Conservation (phyloP, 2,329 filamentous ascomycete species). For the Apiospora arundinis region DNA sequence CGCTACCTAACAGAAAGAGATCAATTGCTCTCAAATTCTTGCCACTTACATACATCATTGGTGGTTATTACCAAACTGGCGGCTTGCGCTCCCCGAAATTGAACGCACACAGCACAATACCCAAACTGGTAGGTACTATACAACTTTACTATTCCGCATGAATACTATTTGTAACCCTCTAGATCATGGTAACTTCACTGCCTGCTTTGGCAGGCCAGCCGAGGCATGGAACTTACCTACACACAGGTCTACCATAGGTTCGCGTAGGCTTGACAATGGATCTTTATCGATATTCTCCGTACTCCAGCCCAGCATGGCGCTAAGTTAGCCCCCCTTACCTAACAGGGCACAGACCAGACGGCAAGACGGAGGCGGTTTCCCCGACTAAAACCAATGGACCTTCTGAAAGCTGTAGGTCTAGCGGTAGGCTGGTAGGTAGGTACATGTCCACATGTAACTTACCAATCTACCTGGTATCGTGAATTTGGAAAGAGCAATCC, state of each 20-base stretch:
- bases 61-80: not conserved
- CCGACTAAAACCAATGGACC: not conserved
- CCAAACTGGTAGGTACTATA: too few relatives aligned
- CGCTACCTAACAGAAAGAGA: not conserved
- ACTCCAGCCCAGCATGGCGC: not conserved
- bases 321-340: not conserved
- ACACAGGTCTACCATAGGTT: not conserved
- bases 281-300: not conserved
- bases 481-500: conserved; percentile 12
- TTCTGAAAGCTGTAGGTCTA: not conserved
- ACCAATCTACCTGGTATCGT: conserved; percentile 5
- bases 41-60: not conserved
- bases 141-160: not conserved
- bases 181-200: too few relatives aligned
- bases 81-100: not conserved
- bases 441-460: conserved; percentile 13
- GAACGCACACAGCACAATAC: not conserved
- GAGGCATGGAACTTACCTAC: not conserved
- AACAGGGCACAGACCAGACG: not conserved
- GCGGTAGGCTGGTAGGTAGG: too few relatives aligned
- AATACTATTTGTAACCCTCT: not conserved
- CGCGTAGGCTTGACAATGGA: not conserved
- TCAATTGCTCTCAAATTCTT: not conserved
- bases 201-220: not conserved
- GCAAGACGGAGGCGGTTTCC: conserved; percentile 15